Evolutionary conservation across 768 basidiomycete genomes (phyloP).

Genomic region (Rhizopogon roseolus): DNA sequence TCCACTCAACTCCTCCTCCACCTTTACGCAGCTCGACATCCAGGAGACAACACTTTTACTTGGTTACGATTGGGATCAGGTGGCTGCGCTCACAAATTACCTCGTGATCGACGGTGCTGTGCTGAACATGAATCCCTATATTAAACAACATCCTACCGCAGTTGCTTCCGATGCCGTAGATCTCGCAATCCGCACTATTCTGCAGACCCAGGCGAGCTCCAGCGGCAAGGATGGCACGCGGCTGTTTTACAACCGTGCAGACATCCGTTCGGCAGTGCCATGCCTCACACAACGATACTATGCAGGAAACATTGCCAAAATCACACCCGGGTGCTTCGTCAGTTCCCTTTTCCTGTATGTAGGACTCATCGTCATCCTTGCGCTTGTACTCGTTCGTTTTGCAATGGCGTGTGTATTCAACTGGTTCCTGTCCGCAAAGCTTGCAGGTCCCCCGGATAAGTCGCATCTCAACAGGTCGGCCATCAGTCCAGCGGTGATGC

Average conservation of each 20-base stretch:
- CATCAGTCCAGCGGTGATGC: conserved; percentile 94
- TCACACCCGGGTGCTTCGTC: conserved; percentile 94
- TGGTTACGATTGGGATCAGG: conserved; percentile 92
- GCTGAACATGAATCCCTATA: conserved; percentile 88
- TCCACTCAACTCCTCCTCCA: conserved; percentile 48
- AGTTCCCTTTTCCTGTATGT: conserved; percentile 85
- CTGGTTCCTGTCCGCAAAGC: conserved; percentile 86
- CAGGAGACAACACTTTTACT: conserved; percentile 61
- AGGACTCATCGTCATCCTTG: conserved; percentile 87
- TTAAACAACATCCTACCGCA: conserved; percentile 62
- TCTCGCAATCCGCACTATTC: conserved; percentile 70
- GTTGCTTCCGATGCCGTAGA: conserved; percentile 78
- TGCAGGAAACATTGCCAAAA: conserved; percentile 94
- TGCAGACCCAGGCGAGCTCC: conserved; percentile 40
- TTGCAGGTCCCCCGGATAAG: conserved; percentile 73
- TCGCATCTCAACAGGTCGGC: conserved; percentile 74
- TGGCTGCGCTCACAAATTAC: conserved; percentile 65
- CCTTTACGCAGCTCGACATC: conserved; percentile 58
- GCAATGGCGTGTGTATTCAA: conserved; percentile 95
- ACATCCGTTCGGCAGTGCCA: conserved; percentile 62
- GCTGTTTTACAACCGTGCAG: conserved; percentile 69
- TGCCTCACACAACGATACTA: conserved; percentile 85
- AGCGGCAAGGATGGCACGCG: conserved; percentile 89
- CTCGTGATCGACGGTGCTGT: conserved; percentile 92
- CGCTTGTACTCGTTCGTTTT: conserved; percentile 88